phyloP scores from a whole-genome alignment of 805 yeast species.

The Saccharomyces eubayanus region DNA sequence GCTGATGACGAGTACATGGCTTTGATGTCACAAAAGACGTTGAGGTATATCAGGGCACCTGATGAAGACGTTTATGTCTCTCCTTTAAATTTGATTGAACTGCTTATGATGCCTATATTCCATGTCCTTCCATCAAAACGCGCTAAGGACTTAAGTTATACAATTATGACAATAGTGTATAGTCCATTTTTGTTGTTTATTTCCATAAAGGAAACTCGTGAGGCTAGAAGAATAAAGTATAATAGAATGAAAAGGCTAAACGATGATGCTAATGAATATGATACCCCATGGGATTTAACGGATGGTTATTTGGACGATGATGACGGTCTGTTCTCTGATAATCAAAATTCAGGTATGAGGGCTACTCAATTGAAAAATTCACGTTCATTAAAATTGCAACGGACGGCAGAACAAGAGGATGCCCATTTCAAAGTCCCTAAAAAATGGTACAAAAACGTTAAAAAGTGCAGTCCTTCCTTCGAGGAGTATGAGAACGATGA shows the following conservation, averaged over 20 bases:
- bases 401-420: slow-evolving; percentile 58
- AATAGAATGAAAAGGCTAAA: slow-evolving; percentile 55
- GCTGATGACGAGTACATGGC: slow-evolving; percentile 83
- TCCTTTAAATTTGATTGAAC: slow-evolving; percentile 70
- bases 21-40: slow-evolving; percentile 72
- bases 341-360: slow-evolving; percentile 18
- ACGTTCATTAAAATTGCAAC: slow-evolving; percentile 38
- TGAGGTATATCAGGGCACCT: slow-evolving; percentile 80
- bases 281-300: slow-evolving; percentile 74
- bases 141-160: slow-evolving; percentile 39
- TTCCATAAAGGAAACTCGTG: slow-evolving; percentile 54
- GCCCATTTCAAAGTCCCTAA: slow-evolving; percentile 54
- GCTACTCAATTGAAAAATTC: slow-evolving; percentile 31
- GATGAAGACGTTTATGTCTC: slow-evolving; percentile 80
- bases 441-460: slow-evolving; percentile 45
- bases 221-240: slow-evolving; percentile 62
- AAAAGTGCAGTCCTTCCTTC: slow-evolving; percentile 11
- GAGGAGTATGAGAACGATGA: not conserved
- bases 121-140: slow-evolving; percentile 30
- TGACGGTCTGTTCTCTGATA: slow-evolving; percentile 26
- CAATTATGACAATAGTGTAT: slow-evolving; percentile 57
- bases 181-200: slow-evolving; percentile 57
- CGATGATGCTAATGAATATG: slow-evolving; percentile 73
- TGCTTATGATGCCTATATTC: slow-evolving; percentile 40
- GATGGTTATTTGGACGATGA: slow-evolving; percentile 52